Percentiles rank a stretch among this genome's conserved stretches.
phyloP scores from a whole-genome alignment of 108 stramenopile species.

The Cylindrotheca closterium region DNA sequence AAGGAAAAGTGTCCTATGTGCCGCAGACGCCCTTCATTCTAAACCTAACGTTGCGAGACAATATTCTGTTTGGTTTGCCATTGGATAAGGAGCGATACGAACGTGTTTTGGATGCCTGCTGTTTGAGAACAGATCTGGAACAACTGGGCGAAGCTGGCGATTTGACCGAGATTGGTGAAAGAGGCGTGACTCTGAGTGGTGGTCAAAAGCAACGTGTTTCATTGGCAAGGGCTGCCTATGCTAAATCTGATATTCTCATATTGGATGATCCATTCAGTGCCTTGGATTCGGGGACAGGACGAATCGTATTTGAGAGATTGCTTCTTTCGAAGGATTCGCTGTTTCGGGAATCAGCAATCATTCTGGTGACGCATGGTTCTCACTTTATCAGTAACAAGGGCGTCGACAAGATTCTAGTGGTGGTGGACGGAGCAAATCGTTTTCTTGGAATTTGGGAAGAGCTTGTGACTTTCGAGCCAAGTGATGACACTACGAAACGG shows the following conservation, averaged over 20 bases:
- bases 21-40: conserved; percentile 93
- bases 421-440: conserved; percentile 62
- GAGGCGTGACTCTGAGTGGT: conserved; percentile 90
- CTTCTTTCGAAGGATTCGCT: conserved; percentile 44
- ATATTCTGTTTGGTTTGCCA: conserved; percentile 90
- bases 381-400: conserved; percentile 61
- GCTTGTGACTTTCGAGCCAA: conserved; percentile 39
- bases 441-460: conserved; percentile 80
- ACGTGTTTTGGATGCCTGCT: conserved; percentile 80
- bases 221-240: conserved; percentile 82
- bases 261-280: conserved; percentile 94
- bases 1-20: conserved; percentile 83
- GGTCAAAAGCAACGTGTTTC: conserved; percentile 83
- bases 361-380: conserved; percentile 90
- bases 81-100: conserved; percentile 81
- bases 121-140: conserved; percentile 65
- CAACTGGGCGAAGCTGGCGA: conserved; percentile 62
- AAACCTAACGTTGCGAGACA: conserved; percentile 91
- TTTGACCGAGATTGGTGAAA: conserved; percentile 90
- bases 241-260: conserved; percentile 64
- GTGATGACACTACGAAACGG: conserved; percentile 45
- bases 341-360: conserved; percentile 53
- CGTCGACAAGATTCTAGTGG: conserved; percentile 70
- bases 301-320: conserved; percentile 74
- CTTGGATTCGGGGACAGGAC: conserved; percentile 86